phyloP scores from a whole-genome alignment of 2,329 filamentous ascomycete species.

The Paecilomyces fulvus region DNA sequence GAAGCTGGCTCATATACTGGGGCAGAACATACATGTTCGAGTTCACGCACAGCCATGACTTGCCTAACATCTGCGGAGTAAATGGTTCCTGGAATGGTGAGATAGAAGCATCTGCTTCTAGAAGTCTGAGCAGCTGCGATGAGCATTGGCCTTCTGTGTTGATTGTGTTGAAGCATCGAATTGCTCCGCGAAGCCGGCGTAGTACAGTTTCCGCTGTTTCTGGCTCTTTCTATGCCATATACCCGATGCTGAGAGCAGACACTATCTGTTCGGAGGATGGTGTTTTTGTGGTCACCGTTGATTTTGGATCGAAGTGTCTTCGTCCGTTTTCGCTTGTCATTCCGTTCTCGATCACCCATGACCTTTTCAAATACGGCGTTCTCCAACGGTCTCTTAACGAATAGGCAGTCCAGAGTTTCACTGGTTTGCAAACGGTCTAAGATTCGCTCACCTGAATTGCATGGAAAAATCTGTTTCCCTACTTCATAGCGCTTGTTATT shows the following conservation, averaged over 20 bases:
- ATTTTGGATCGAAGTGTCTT: constrained; percentile 13
- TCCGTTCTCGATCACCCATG: constrained; percentile 2
- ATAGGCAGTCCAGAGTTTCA: constrained; percentile 10
- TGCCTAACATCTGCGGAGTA: not conserved
- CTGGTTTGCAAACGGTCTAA: constrained; percentile 9
- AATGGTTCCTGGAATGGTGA: not conserved
- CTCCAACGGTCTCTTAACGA: constrained; percentile 12
- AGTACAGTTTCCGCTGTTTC: not conserved
- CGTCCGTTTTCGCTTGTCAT: constrained; percentile 6
- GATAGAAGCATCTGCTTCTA: not conserved
- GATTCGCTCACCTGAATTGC: constrained; percentile 13
- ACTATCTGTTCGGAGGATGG: not conserved
- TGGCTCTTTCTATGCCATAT: not conserved
- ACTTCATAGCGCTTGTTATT: constrained; percentile 6
- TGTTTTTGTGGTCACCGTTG: not conserved
- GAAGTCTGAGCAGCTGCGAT: not conserved
- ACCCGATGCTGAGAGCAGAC: not conserved
- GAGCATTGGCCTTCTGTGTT: no score
- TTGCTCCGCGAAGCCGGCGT: not conserved
- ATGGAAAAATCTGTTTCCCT: constrained; percentile 8
- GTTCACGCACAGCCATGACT: not conserved
- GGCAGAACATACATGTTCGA: not conserved
- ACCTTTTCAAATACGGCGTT: constrained; percentile 15
- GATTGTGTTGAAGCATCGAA: not conserved
- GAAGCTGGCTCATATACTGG: not conserved